Conservation (phyloP, 768 basidiomycete species). For the Tylopilus rubrobrunneus region DNA sequence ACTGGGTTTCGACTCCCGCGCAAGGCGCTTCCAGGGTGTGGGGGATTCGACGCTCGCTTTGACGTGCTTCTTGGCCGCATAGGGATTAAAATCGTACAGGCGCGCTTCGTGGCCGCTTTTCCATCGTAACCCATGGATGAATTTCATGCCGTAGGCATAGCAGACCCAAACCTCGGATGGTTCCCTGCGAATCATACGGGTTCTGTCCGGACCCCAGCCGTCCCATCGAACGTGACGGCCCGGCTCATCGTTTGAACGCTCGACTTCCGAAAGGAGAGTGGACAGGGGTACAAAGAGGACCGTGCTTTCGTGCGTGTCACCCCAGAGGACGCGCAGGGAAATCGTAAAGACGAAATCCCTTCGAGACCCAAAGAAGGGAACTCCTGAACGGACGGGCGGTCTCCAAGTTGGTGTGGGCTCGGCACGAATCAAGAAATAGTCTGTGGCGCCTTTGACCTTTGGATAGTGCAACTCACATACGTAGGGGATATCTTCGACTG, state of each 20-base stretch:
- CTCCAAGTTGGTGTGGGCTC: constrained; percentile 32
- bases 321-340: constrained; percentile 15
- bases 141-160: constrained; percentile 34
- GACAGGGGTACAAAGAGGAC: constrained; percentile 33
- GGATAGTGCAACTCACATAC: constrained; percentile 29
- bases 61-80: constrained; percentile 16
- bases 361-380: constrained; percentile 23
- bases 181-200: constrained; percentile 27
- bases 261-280: constrained; percentile 25
- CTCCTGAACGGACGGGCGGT: constrained; percentile 1
- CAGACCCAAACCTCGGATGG: constrained; percentile 35
- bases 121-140: constrained; percentile 25
- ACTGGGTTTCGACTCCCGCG: constrained; percentile 3
- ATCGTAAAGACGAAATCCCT: constrained; percentile 33
- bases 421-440: constrained; percentile 29
- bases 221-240: constrained; percentile 22
- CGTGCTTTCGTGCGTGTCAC: constrained; percentile 7
- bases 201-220: constrained; percentile 30
- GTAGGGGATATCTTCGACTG: constrained; percentile 14
- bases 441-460: constrained; percentile 6
- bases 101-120: constrained; percentile 16
- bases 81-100: constrained; percentile 33
- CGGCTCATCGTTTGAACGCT: constrained; percentile 3
- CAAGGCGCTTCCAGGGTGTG: constrained; percentile 19
- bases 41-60: constrained; percentile 5